Conservation (phyloP, 1,284 basidiomycete genomes). For the Retiboletus fuscus region DNA sequence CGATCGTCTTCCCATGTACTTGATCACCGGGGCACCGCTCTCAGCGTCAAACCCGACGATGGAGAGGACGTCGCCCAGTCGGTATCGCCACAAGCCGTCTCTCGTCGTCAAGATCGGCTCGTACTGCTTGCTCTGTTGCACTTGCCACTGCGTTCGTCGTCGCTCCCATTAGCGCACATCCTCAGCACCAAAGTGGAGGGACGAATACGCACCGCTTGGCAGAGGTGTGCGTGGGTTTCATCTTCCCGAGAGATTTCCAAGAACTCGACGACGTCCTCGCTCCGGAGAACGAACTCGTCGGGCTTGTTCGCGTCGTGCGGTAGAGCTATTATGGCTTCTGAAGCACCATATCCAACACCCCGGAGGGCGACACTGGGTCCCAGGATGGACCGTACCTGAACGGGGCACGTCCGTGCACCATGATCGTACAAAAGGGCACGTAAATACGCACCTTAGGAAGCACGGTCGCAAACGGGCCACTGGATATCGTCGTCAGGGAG, state of each 20-base stretch:
- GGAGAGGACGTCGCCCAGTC: constrained; percentile 35
- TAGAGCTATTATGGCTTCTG: too few species aligned
- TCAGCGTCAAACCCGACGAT: constrained; percentile 33
- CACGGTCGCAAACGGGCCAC: constrained; percentile 24
- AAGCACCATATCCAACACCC: too few species aligned
- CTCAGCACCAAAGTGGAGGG: neutral
- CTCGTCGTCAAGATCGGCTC: constrained; percentile 38
- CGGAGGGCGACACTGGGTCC: too few species aligned
- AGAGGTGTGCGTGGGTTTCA: constrained; percentile 27
- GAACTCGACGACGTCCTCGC: too few species aligned
- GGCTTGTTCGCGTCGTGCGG: too few species aligned
- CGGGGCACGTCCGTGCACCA: too few species aligned
- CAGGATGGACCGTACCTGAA: too few species aligned
- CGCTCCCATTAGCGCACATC: neutral
- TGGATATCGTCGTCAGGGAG: constrained; percentile 8
- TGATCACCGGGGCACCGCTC: constrained; percentile 28
- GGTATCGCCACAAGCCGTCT: constrained; percentile 44
- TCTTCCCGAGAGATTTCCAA: constrained; percentile 9
- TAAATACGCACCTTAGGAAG: constrained; percentile 13
- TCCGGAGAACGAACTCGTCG: too few species aligned
- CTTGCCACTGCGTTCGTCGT: constrained; percentile 36
- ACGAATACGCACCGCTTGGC: constrained; percentile 30
- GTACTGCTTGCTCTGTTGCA: constrained; percentile 36
- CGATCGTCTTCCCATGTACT: constrained; percentile 31
- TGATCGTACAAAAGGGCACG: too few species aligned